phyloP scores from a whole-genome alignment of 2,329 filamentous ascomycete species.

The Geoglossum cookeanum region DNA sequence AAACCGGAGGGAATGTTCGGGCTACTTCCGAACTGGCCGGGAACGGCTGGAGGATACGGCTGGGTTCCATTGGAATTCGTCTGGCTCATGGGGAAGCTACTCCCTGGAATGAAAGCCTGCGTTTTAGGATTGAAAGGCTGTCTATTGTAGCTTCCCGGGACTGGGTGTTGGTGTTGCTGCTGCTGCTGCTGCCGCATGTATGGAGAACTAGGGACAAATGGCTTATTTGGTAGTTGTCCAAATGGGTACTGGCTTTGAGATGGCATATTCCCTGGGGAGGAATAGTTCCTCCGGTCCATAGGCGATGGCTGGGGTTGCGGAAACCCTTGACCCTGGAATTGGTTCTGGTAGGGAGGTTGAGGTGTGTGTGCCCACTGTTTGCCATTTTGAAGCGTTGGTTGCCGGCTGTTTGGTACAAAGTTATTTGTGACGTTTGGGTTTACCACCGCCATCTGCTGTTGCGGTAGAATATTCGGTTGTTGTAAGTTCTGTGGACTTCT shows the following conservation, averaged over 20 bases:
- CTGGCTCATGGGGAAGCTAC: neutral
- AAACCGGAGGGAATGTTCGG: neutral
- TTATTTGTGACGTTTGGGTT: neutral
- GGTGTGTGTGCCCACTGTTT: neutral
- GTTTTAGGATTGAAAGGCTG: conserved; percentile 89
- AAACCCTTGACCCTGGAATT: neutral
- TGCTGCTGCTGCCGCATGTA: conserved; percentile 12
- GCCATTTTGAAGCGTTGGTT: neutral
- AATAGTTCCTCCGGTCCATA: neutral
- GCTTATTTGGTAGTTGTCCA: conserved; percentile 50
- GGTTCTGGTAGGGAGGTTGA: neutral
- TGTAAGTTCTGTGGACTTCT: neutral
- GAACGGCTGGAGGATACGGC: neutral
- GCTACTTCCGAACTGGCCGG: neutral
- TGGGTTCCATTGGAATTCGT: neutral
- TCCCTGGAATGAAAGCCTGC: conserved; percentile 65
- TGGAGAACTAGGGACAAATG: conserved; percentile 51
- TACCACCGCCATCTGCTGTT: neutral
- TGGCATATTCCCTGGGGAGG: neutral
- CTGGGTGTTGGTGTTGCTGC: conserved; percentile 44
- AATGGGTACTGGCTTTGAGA: conserved; percentile 43
- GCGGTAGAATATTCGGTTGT: neutral
- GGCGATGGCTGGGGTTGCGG: neutral
- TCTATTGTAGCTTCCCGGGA: conserved; percentile 67
- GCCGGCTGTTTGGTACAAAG: neutral